Evolutionary conservation across 2,329 filamentous ascomycete genomes (phyloP).

Genomic region (Balansia obtecta): DNA sequence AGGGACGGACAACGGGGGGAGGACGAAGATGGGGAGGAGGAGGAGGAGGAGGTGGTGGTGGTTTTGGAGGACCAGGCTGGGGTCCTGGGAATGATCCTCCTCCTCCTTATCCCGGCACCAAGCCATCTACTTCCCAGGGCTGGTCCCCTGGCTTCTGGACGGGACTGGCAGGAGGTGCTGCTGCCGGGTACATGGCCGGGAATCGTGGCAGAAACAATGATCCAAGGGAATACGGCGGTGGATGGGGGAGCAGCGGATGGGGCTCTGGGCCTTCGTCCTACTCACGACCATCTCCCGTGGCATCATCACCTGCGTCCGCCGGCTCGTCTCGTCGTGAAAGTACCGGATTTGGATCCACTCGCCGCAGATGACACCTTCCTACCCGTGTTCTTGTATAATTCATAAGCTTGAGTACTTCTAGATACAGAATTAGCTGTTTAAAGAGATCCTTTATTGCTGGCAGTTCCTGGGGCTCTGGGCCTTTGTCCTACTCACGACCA

Average conservation of each 20-base stretch:
- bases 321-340: constrained; percentile 46
- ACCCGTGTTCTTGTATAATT: no score
- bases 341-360: constrained; percentile 62
- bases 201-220: constrained; percentile 27
- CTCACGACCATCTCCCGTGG: constrained; percentile 14
- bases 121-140: constrained; percentile 23
- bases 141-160: constrained; percentile 70
- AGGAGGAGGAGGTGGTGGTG: constrained; percentile 19
- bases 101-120: constrained; percentile 30
- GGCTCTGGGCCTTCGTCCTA: constrained; percentile 9
- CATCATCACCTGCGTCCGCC: constrained; percentile 22
- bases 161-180: constrained; percentile 54
- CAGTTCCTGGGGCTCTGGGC: constrained; percentile 11
- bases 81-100: constrained; percentile 38
- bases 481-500: constrained; percentile 13
- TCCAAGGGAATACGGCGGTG: constrained; percentile 10
- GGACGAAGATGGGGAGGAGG: constrained; percentile 15
- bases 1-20: constrained; percentile 16
- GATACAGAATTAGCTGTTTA: no score
- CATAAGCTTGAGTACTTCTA: no score
- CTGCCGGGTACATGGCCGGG: constrained; percentile 54
- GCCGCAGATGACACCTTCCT: constrained; percentile 38
- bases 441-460: no score
- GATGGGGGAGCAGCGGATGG: constrained; percentile 19
- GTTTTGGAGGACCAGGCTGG: constrained; percentile 22